Evolutionary conservation across 1,284 basidiomycete genomes (phyloP), one percentile per base, ranked within the genome.

Genomic region (Malassezia dermatis): DNA sequence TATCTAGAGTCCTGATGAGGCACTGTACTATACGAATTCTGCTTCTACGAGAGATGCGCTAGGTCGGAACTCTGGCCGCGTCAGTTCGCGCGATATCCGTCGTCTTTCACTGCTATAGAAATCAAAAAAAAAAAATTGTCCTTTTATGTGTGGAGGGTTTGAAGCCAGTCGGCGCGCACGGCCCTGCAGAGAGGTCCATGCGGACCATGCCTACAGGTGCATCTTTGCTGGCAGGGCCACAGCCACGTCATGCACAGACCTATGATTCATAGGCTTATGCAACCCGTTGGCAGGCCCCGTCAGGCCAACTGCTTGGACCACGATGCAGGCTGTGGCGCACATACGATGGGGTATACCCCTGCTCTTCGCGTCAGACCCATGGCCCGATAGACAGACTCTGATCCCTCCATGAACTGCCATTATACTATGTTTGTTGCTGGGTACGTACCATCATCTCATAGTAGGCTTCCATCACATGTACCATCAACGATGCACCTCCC

Each of bases 391-490:
- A 43, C 24, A 15, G 13, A 26, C 26, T 6, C n/a, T 11, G 37
- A 39, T 21, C 2, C 1, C 11, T 21, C 19, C 5, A 21, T 39
- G 19, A 21, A 10, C 37, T 21, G 37, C 19, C 37, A 21, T 19
- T 39, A 19, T 11, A 48, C 46, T 15, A 35, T 48, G 31, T 48
- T 48, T 39, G 34, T 48, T 27, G 46, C 46, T 17, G 46, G 46
- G 46, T 39, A 48, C 8, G 46, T 48, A 8, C 24, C 7, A 4
- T 26, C 5, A 27, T 6, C 5, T 28, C 8, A 26, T 26, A 37
- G 34, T 13, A 43, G 41, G 41, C 34, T 48, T 48, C 31, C 46
- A 28, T 37, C 32, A 4, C n/a, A 21, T 11, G 21, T 48, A 2
- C 34, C 23, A 3, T 23, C 32, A 17, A 26, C 19, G 6, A 11